Evolutionary conservation across 257 asterid genomes (phyloP), one percentile per base, ranked within the genome.

Genomic region (Haberlea rhodopensis): DNA sequence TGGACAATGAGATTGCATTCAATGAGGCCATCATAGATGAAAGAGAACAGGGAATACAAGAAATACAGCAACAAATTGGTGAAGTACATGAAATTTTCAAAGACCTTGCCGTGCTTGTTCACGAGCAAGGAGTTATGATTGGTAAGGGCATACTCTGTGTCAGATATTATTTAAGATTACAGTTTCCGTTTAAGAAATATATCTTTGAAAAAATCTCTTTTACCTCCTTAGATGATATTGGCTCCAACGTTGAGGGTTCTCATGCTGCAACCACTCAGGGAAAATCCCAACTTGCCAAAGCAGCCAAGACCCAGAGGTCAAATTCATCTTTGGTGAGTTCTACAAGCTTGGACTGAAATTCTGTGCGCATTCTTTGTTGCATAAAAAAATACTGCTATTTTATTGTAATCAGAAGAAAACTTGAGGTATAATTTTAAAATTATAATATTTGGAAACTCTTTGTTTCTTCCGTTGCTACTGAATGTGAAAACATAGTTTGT

Each of bases 11-110:
- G 67, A 75, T 76, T 55, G 34, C 51, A 29, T 74, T 79, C 45
- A 81, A 84, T 18, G 87, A 84, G 68, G 84, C 87, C 55, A 65
- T 84, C 27, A 79, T 84, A 9, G 90, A 77, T 61, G 90, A 84
- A 73, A 75, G 87, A 58, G 87, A 81, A 31, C 78, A 81, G 62
- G 90, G 85, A 7, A 84, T 84, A 49, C 68, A 68, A 63, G 90
- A 84, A 69, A 70, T 84, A 62, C 83, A 81, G 73, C 78, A 65
- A 63, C 84, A 79, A 62, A 81, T 84, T 28, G 80, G 81, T 6
- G 87, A 84, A 76, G 85, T 84, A 61, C 73, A 71, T 60, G 90
- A 84, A 73, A 77, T 77, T 68, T 81, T 84, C 73, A 81, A 60
- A 66, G 90, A 81, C 71, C 67, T 84, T 63, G 90, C 87, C 29